A percentile compares a stretch with the other conserved stretches of the same genome.
Conservation (phyloP, 257 asterid species). For the Asclepias syriaca region DNA sequence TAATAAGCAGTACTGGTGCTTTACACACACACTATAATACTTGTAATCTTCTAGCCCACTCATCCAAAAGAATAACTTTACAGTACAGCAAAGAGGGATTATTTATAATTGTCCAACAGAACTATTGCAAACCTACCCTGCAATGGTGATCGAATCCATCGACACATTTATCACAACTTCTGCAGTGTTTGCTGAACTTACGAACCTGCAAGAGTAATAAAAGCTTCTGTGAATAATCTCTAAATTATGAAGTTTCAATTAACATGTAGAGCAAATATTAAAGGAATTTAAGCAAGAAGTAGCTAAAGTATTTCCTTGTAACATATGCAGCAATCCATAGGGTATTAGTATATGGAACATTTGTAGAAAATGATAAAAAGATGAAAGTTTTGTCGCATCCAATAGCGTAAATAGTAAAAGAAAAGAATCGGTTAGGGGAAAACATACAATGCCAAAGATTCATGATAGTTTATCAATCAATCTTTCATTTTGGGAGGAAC, state of each 20-base stretch:
- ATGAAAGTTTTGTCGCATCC: not conserved
- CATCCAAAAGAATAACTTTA: not conserved
- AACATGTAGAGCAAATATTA: not conserved
- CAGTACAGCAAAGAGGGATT: not conserved
- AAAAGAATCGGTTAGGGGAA: not conserved
- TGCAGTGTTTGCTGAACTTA: slow-evolving; percentile 90
- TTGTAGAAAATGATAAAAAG: not conserved
- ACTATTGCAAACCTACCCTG: slow-evolving; percentile 56
- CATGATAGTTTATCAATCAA: not conserved
- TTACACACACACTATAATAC: not conserved
- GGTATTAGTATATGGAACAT: not conserved
- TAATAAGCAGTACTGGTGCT: not conserved
- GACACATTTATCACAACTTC: slow-evolving; percentile 99
- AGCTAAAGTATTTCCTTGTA: not conserved
- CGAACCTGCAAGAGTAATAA: slow-evolving; percentile 53
- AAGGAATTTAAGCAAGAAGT: not conserved
- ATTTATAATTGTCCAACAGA: not conserved
- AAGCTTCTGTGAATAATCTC: slow-evolving; percentile 3
- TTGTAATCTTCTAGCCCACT: not conserved
- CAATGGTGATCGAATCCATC: slow-evolving; percentile 99
- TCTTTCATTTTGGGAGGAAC: not conserved
- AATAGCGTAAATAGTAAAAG: not conserved
- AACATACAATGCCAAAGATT: not conserved
- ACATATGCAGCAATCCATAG: not conserved
- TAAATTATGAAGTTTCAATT: not conserved